These are phyloP conservation scores for Barbatosphaeria neglecta DNA, from an alignment of 495 filamentous ascomycete species.

Conservation along the genomic window DNA sequence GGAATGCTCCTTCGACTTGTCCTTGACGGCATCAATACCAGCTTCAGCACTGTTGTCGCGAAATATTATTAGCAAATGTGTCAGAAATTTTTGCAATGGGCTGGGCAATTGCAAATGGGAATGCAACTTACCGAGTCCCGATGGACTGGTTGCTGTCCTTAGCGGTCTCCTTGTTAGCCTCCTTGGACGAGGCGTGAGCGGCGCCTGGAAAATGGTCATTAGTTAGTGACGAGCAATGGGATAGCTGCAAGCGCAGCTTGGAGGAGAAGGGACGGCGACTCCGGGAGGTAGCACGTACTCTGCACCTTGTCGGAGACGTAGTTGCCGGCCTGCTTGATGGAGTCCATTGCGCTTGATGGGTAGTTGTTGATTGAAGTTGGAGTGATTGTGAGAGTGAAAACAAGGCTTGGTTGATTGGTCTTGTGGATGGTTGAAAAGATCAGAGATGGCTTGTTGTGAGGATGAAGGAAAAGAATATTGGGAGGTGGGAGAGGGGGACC, in stretches of 20 bases:
- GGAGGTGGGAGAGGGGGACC: too few species aligned
- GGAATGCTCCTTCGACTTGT: conserved; percentile 47
- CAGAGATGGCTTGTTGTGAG: neutral
- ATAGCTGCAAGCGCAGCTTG: neutral
- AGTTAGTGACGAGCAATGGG: neutral
- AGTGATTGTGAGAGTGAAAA: too few species aligned
- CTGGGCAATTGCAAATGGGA: neutral
- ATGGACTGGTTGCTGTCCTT: conserved; percentile 43
- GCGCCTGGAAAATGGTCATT: conserved; percentile 11
- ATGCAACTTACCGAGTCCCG: conserved; percentile 34
- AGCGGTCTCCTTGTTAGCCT: conserved; percentile 54
- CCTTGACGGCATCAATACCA: conserved; percentile 41
- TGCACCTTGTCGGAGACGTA: conserved; percentile 50
- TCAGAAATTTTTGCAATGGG: too few species aligned
- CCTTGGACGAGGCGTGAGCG: conserved; percentile 41
- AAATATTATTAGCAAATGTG: too few species aligned
- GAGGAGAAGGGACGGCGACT: conserved; percentile 1
- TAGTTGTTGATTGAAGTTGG: conserved; percentile 16
- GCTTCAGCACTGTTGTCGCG: conserved; percentile 38
- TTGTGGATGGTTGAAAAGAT: too few species aligned
- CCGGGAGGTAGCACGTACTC: conserved; percentile 12
- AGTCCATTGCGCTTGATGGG: conserved; percentile 39
- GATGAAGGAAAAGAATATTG: too few species aligned
- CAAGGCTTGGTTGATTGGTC: neutral
- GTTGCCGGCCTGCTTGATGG: conserved; percentile 49